Percentiles rank a stretch among this genome's conserved stretches.
Conservation (phyloP, 2,329 filamentous ascomycete species). For the Epichloe sylvatica region DNA sequence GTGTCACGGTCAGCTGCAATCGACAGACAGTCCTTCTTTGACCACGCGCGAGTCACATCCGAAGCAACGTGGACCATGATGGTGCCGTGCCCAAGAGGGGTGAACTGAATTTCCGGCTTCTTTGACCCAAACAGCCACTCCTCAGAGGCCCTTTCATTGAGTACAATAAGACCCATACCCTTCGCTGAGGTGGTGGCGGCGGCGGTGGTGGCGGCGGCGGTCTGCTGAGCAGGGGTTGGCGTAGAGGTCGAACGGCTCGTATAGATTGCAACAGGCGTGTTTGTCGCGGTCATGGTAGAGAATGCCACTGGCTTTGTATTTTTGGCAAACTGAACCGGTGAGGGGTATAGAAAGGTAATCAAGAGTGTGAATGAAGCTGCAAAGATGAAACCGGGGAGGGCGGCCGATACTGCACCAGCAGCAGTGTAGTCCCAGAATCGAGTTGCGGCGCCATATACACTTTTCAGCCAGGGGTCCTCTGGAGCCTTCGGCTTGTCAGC, state of each 20-base stretch:
- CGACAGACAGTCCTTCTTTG: constrained; percentile 38
- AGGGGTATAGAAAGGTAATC: constrained; percentile 17
- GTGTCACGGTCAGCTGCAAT: constrained; percentile 39
- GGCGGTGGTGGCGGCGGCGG: neutral
- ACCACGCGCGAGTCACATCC: constrained; percentile 37
- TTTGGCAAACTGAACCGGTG: constrained; percentile 5
- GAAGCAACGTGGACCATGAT: constrained; percentile 41
- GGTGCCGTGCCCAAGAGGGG: constrained; percentile 29
- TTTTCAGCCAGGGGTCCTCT: neutral
- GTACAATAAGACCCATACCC: constrained; percentile 16
- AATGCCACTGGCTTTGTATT: constrained; percentile 2
- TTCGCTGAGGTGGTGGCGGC: constrained; percentile 7
- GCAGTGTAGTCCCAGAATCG: constrained; percentile 1
- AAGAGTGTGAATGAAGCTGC: constrained; percentile 11
- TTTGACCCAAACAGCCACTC: constrained; percentile 23
- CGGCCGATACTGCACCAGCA: constrained; percentile 7
- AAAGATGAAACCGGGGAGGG: constrained; percentile 14
- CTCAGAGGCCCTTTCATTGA: constrained; percentile 16
- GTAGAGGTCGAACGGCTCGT: constrained; percentile 7
- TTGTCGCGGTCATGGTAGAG: constrained; percentile 13
- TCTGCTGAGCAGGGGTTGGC: neutral
- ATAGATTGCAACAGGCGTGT: constrained; percentile 3
- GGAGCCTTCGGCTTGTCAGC: constrained; percentile 3
- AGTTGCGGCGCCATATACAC: neutral
- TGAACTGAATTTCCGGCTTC: constrained; percentile 18